These are phyloP conservation scores for Globisporangium barbulae DNA, from an alignment of 352 stramenopile genomes.

Conservation along the genomic window DNA sequence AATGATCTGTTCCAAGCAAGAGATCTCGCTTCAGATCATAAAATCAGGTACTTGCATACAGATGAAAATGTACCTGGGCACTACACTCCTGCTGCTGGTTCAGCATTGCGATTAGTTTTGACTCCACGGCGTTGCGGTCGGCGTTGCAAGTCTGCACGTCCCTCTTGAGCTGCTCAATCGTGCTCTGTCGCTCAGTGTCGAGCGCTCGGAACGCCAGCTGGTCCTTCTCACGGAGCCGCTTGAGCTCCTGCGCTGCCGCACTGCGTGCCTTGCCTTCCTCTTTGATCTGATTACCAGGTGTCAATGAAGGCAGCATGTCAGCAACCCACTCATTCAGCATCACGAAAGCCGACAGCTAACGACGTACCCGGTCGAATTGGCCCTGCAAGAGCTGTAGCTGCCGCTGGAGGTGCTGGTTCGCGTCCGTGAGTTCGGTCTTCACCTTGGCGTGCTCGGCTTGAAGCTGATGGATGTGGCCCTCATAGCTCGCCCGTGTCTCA, in stretches of 20 bases:
- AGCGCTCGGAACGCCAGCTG: constrained; percentile 23
- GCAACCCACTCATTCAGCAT: background rate
- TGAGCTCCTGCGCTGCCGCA: constrained; percentile 28
- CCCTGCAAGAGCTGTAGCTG: constrained; percentile 38
- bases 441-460: constrained; percentile 20
- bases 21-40: background rate
- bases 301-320: background rate
- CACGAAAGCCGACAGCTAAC: background rate
- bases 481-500: constrained; percentile 18
- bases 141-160: constrained; percentile 26
- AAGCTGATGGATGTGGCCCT: constrained; percentile 29
- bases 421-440: constrained; percentile 19
- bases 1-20: constrained; percentile 4
- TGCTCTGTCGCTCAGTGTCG: constrained; percentile 18
- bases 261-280: constrained; percentile 33
- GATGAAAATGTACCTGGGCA: constrained; percentile 13
- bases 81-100: constrained; percentile 25
- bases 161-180: constrained; percentile 28
- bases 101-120: constrained; percentile 20
- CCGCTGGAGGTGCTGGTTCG: constrained; percentile 37
- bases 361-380: constrained; percentile 35
- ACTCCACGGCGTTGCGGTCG: constrained; percentile 26
- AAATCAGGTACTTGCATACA: background rate
- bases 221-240: constrained; percentile 39
- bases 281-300: constrained; percentile 18